Percentiles rank a stretch among this genome's conserved stretches.
These are phyloP conservation scores for Atkinsonella hypoxylon DNA, from an alignment of 2,329 filamentous ascomycete species.

Conservation along the genomic window DNA sequence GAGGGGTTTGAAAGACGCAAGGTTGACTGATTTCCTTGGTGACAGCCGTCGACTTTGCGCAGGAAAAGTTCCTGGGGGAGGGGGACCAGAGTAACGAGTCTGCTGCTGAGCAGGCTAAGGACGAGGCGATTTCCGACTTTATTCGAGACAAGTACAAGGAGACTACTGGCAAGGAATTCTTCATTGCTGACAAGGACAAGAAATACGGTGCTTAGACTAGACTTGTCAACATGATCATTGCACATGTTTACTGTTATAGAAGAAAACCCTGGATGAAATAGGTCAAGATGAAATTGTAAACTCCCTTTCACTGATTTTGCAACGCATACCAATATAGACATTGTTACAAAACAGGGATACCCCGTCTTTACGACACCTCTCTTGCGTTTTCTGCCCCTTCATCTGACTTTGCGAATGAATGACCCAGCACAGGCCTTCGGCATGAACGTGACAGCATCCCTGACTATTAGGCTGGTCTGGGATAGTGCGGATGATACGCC, in stretches of 20 bases:
- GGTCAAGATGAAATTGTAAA: not conserved
- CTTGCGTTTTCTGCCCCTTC: too few species aligned
- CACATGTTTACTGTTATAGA: too few species aligned
- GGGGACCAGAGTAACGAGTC: slow-evolving; percentile 61
- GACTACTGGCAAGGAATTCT: slow-evolving; percentile 55
- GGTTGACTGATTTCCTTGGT: too few species aligned
- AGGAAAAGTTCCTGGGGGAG: slow-evolving; percentile 60
- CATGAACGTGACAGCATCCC: not conserved
- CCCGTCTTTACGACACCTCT: too few species aligned
- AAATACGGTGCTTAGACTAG: too few species aligned
- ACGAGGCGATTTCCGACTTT: slow-evolving; percentile 64
- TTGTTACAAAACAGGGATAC: not conserved
- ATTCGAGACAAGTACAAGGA: slow-evolving; percentile 61
- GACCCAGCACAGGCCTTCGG: not conserved
- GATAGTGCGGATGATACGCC: not conserved
- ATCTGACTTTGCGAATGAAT: too few species aligned
- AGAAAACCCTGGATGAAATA: too few species aligned
- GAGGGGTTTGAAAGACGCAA: too few species aligned
- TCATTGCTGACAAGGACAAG: slow-evolving; percentile 55
- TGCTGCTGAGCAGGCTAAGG: slow-evolving; percentile 72
- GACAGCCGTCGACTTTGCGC: slow-evolving; percentile 69
- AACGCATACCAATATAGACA: not conserved
- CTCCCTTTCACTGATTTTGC: not conserved
- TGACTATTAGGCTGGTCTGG: not conserved
- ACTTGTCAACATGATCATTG: too few species aligned